Evolutionary conservation across 2,329 filamentous ascomycete genomes (phyloP), one percentile per base, ranked within the genome.

Genomic region (Fusarium bactridioides): DNA sequence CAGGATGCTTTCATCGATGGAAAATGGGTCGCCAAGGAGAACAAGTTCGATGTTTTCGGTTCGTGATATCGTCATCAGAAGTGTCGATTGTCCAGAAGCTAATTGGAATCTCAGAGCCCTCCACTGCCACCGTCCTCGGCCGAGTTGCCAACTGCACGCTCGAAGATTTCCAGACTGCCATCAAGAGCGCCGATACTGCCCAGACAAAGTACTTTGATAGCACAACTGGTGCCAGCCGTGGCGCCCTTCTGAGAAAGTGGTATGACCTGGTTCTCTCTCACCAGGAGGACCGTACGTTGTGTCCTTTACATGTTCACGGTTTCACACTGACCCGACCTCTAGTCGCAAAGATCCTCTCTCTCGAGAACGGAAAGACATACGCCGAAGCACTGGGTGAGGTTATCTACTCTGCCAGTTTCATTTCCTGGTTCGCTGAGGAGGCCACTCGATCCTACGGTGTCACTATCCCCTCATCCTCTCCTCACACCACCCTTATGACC

Each of bases 401-500:
- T 48, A 84, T 88, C 76, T 89, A 89, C 75, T 85, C 86, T 15
- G 78, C 83, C 3, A 82, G 83, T 16, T 88, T 89, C 77, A 83
- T 85, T 12, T 87, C 86, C 78, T 90, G 87, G 87, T 90, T 89
- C 72, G 82, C 86, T 5, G 83, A 84, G 59, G 85, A 86, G 77
- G 84, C 85, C 10, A 84, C 86, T 67, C 81, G 83, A 44, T 74
- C 84, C 29, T 90, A 75, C 85, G 92, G 92, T 29, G 86, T 87
- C 2, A 86, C 91, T 9, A 87, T 89, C 54, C 84, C 85, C 7
- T 86, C 91, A 3, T 84, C 91, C 0, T 82, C 88, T 3, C 89
- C 92, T 0, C 88, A 89, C 54, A 84, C 92, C n/a, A 86, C 92
- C 21, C 86, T 91, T 13, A 89, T 94, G 74, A 92, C 91, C 0